Evolutionary conservation across 192 early-diverging fungal genomes (phyloP).

Genomic region (Backusella circina): DNA sequence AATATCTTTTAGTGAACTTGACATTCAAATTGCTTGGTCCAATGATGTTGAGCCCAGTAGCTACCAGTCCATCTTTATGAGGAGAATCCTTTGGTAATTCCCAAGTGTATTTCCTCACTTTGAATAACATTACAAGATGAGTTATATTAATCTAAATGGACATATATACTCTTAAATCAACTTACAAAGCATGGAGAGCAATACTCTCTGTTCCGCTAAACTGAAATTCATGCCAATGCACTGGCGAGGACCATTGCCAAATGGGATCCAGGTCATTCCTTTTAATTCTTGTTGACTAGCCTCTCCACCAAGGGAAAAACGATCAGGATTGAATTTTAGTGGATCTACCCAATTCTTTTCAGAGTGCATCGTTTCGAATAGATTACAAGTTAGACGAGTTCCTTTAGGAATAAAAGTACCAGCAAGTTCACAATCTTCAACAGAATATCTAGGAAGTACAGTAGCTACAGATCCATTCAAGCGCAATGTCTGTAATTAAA

Average conservation of each 20-base stretch:
- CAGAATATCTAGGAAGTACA: neutral
- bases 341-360: constrained; percentile 10
- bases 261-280: constrained; percentile 49
- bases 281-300: constrained; percentile 17
- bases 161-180: neutral
- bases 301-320: constrained; percentile 13
- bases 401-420: constrained; percentile 3
- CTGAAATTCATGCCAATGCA: constrained; percentile 61
- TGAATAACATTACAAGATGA: too few species aligned
- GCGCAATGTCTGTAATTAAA: neutral
- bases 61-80: too few species aligned
- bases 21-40: too few species aligned
- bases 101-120: too few species aligned
- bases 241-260: constrained; percentile 49
- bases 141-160: neutral
- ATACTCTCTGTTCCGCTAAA: constrained; percentile 51
- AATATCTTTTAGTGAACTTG: too few species aligned
- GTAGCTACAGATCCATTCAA: neutral
- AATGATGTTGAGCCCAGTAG: too few species aligned
- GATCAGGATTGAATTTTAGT: constrained; percentile 13
- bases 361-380: neutral
- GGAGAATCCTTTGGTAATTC: too few species aligned
- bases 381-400: neutral
- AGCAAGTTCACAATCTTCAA: neutral
- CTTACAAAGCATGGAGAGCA: constrained; percentile 28